Percentiles rank a stretch among this genome's conserved stretches.
Conservation (phyloP, 495 filamentous ascomycete genomes). For the Penicillium pulvis region DNA sequence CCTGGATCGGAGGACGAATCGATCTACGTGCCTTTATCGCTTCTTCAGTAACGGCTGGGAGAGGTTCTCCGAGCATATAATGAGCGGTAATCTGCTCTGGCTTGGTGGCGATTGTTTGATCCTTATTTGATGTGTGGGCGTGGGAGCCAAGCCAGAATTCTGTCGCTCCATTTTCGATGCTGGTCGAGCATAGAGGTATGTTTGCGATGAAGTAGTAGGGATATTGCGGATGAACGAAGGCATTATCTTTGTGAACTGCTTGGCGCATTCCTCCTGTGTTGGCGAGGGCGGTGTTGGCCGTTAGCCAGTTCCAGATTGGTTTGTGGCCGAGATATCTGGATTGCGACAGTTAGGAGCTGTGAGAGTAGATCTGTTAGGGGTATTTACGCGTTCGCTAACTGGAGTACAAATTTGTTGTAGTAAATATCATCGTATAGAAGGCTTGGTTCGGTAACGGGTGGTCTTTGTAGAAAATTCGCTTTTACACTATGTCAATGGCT, state of each 20-base stretch:
- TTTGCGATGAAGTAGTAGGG: slow-evolving; percentile 60
- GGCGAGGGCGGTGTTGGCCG: slow-evolving; percentile 1
- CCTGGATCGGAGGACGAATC: slow-evolving; percentile 51
- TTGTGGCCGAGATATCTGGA: slow-evolving; percentile 1
- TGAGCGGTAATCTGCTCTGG: slow-evolving; percentile 30
- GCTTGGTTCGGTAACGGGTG: not conserved
- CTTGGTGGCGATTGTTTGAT: slow-evolving; percentile 51
- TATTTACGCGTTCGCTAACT: slow-evolving; percentile 3
- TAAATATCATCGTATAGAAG: slow-evolving; percentile 2
- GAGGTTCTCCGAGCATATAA: not conserved
- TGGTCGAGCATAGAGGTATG: slow-evolving; percentile 54
- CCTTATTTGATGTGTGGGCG: slow-evolving; percentile 26
- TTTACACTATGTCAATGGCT: not conserved
- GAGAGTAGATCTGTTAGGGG: not conserved
- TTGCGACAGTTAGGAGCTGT: not conserved
- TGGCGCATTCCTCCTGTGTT: slow-evolving; percentile 1
- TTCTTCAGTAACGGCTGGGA: slow-evolving; percentile 48
- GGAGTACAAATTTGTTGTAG: slow-evolving; percentile 3
- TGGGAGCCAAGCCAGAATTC: slow-evolving; percentile 65
- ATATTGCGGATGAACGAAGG: slow-evolving; percentile 53
- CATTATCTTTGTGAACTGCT: slow-evolving; percentile 54
- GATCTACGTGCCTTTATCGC: slow-evolving; percentile 41
- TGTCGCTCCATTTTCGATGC: slow-evolving; percentile 56
- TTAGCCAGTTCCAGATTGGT: slow-evolving; percentile 7
- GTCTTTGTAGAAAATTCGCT: slow-evolving; percentile 5